These are phyloP conservation scores for Phaeosphaeriaceae sp. DNA, from an alignment of 2,329 filamentous ascomycete species.

Conservation along the genomic window DNA sequence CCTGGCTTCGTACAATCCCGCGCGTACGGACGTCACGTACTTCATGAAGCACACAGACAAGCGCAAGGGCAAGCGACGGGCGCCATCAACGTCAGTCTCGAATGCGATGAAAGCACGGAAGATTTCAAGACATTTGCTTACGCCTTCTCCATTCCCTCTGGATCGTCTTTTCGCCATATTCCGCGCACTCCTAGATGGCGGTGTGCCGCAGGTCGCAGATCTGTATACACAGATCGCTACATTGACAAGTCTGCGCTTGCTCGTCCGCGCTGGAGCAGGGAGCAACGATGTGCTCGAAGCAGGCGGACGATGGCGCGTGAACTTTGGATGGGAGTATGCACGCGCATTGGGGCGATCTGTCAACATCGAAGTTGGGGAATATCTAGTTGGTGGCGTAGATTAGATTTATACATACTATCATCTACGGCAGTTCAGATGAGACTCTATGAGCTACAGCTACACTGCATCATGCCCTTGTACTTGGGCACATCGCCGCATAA, in stretches of 20 bases:
- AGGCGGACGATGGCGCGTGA: constrained; percentile 78
- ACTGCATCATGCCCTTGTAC: constrained; percentile 82
- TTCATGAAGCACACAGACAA: constrained; percentile 75
- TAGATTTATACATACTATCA: constrained; percentile 7
- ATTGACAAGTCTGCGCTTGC: constrained; percentile 72
- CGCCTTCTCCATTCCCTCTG: constrained; percentile 77
- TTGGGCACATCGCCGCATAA: constrained; percentile 88
- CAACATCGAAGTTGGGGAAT: constrained; percentile 81
- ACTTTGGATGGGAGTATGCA: constrained; percentile 80
- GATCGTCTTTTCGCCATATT: constrained; percentile 83
- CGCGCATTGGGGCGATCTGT: constrained; percentile 74
- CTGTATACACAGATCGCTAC: constrained; percentile 70
- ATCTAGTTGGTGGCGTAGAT: constrained; percentile 47
- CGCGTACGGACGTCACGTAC: constrained; percentile 74
- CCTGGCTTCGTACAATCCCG: constrained; percentile 80
- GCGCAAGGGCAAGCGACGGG: constrained; percentile 56
- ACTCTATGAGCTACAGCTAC: constrained; percentile 81
- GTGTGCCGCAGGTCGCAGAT: constrained; percentile 55
- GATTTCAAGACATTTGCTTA: constrained; percentile 78
- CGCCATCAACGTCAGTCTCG: constrained; percentile 8
- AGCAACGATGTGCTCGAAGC: constrained; percentile 71
- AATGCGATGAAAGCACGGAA: constrained; percentile 67
- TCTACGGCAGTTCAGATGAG: not conserved
- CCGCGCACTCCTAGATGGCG: constrained; percentile 65
- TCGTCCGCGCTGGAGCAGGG: constrained; percentile 69